Percentiles rank a stretch among this genome's conserved stretches.
These are phyloP conservation scores for Vinca minor DNA, from an alignment of 257 asterid species.

Conservation along the genomic window DNA sequence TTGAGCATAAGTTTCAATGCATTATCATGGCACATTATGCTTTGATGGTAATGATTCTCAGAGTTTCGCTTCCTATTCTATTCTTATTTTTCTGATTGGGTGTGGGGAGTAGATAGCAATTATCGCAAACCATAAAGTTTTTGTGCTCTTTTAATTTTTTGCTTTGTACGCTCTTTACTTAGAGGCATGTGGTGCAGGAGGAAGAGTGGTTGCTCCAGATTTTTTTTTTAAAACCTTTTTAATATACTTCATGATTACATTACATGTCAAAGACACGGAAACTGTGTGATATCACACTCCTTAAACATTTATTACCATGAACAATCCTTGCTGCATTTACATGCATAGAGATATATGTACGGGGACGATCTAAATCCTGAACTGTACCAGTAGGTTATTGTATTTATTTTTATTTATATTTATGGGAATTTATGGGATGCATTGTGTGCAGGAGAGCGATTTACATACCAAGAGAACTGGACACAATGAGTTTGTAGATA, in stretches of 20 bases:
- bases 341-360: background rate
- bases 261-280: background rate
- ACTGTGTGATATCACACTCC: background rate
- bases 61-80: too few species aligned
- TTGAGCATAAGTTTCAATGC: too few species aligned
- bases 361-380: background rate
- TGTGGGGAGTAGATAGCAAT: too few species aligned
- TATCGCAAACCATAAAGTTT: too few species aligned
- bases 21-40: too few species aligned
- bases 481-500: slow-evolving; percentile 75
- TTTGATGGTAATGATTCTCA: too few species aligned
- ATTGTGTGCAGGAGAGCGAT: slow-evolving; percentile 68
- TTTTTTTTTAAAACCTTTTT: background rate
- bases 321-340: background rate
- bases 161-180: background rate
- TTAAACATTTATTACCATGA: background rate
- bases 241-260: too few species aligned
- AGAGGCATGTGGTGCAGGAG: background rate
- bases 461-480: slow-evolving; percentile 95
- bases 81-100: too few species aligned
- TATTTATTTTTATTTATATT: background rate
- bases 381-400: too few species aligned
- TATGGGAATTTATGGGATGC: slow-evolving; percentile 4
- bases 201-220: background rate
- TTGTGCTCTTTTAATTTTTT: background rate